phyloP scores from a whole-genome alignment of 371 early-diverging fungal species.

The Synchytrium microbalum region DNA sequence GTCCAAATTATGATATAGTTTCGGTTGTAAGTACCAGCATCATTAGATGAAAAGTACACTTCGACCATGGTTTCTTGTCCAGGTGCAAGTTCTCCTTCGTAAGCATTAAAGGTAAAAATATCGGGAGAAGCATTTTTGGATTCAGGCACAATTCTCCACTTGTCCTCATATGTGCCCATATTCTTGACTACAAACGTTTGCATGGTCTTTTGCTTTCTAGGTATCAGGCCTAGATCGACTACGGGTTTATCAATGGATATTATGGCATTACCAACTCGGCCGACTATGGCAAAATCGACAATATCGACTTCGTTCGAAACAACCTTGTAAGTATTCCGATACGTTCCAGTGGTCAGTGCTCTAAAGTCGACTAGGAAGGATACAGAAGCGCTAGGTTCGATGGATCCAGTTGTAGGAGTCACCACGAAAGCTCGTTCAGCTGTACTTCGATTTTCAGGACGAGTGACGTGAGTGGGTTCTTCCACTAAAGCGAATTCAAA shows the following conservation, averaged over 20 bases:
- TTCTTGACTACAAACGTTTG: slow-evolving; percentile 32
- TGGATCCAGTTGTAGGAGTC: slow-evolving; percentile 25
- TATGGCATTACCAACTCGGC: slow-evolving; percentile 32
- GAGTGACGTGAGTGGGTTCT: neutral
- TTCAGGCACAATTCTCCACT: slow-evolving; percentile 30
- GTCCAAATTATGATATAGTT: slow-evolving; percentile 29
- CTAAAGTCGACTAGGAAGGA: slow-evolving; percentile 31
- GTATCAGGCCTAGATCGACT: slow-evolving; percentile 37
- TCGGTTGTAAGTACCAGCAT: slow-evolving; percentile 27
- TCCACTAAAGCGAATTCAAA: slow-evolving; percentile 24
- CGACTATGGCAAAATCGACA: slow-evolving; percentile 30
- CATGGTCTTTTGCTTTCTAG: slow-evolving; percentile 19
- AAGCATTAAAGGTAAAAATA: slow-evolving; percentile 12
- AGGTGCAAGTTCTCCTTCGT: slow-evolving; percentile 28
- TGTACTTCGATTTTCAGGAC: neutral
- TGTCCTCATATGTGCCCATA: slow-evolving; percentile 32
- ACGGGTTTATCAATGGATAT: slow-evolving; percentile 19
- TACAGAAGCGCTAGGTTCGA: slow-evolving; percentile 31
- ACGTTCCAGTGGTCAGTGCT: slow-evolving; percentile 27
- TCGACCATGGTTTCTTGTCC: slow-evolving; percentile 21
- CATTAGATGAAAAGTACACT: slow-evolving; percentile 27
- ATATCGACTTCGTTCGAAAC: slow-evolving; percentile 33
- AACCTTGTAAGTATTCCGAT: slow-evolving; percentile 35
- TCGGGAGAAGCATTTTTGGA: slow-evolving; percentile 1
- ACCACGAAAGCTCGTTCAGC: slow-evolving; percentile 17